These are phyloP conservation scores for Phytopythium delawarense DNA, from an alignment of 352 stramenopile genomes.

Conservation along the genomic window DNA sequence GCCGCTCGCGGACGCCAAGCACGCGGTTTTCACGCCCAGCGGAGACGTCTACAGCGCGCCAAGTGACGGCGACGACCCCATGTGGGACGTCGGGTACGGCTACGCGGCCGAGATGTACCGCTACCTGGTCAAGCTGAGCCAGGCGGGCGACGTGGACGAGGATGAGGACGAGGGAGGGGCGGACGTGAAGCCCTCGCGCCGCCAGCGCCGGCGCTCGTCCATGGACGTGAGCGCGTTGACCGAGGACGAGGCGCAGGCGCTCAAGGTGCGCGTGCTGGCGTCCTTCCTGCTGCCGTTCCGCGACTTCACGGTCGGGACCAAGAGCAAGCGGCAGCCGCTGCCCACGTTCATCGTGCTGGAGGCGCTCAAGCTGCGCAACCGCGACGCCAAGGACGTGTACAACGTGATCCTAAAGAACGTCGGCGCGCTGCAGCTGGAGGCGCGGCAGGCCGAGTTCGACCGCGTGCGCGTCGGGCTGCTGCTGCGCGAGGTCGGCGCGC, in stretches of 20 bases:
- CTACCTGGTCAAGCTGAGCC: conserved; percentile 13
- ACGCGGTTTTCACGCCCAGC: conserved; percentile 30
- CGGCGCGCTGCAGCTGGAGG: conserved; percentile 21
- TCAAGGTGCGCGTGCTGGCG: conserved; percentile 55
- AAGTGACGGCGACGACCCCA: conserved; percentile 10
- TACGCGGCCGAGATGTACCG: conserved; percentile 44
- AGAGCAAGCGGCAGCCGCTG: conserved; percentile 41
- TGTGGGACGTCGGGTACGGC: conserved; percentile 38
- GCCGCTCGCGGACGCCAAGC: conserved; percentile 18
- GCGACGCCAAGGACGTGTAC: conserved; percentile 62
- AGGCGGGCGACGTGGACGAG: not conserved
- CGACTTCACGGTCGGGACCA: conserved; percentile 45
- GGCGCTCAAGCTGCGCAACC: conserved; percentile 56
- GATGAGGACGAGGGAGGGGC: not conserved
- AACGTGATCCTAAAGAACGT: conserved; percentile 45
- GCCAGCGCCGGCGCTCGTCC: not conserved
- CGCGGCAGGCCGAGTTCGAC: conserved; percentile 24
- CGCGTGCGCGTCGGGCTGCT: conserved; percentile 46
- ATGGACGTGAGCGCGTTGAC: conserved; percentile 32
- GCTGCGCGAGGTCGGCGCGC: conserved; percentile 48
- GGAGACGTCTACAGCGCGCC: conserved; percentile 12
- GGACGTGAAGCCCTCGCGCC: not conserved
- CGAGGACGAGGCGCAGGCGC: conserved; percentile 31
- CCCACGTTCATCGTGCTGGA: conserved; percentile 55
- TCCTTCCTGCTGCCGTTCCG: conserved; percentile 52